phyloP scores from a whole-genome alignment of 177 flowering plant genomes.

The Vitis hybrid region DNA sequence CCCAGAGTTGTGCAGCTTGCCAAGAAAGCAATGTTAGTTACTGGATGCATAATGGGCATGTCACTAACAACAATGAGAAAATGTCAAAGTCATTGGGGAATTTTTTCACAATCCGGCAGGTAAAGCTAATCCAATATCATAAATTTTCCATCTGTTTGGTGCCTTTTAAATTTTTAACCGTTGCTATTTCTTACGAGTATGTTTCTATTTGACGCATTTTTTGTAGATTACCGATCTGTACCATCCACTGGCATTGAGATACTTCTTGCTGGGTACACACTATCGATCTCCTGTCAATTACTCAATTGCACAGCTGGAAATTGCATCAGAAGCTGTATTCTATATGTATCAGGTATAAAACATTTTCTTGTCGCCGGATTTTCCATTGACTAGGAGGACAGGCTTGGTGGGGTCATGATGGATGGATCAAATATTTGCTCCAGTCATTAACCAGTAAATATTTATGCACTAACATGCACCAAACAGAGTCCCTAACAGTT shows the following conservation, averaged over 20 bases:
- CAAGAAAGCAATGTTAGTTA: slow-evolving; percentile 63
- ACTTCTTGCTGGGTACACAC: slow-evolving; percentile 82
- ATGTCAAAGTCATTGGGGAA: slow-evolving; percentile 95
- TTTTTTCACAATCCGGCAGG: slow-evolving; percentile 91
- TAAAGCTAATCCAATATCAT: slow-evolving; percentile 19
- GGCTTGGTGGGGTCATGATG: no score
- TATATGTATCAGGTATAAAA: slow-evolving; percentile 77
- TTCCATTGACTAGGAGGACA: not conserved
- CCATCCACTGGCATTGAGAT: slow-evolving; percentile 90
- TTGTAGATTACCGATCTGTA: slow-evolving; percentile 66
- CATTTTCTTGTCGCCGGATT: not conserved
- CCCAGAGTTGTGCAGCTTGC: slow-evolving; percentile 96
- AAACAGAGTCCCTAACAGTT: no score
- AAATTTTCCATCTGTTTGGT: not conserved
- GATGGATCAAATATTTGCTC: no score
- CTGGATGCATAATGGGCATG: slow-evolving; percentile 98
- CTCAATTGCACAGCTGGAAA: slow-evolving; percentile 62
- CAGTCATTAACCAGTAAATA: no score
- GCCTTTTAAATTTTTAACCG: not conserved
- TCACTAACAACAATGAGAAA: slow-evolving; percentile 80
- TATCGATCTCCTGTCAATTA: slow-evolving; percentile 89
- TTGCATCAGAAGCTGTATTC: slow-evolving; percentile 74
- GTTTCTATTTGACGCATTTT: not conserved
- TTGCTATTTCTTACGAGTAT: not conserved
- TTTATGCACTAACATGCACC: no score